Evolutionary conservation across 108 stramenopile species (phyloP), one percentile per base, ranked within the genome.

Genomic region (Nitzschia palea): DNA sequence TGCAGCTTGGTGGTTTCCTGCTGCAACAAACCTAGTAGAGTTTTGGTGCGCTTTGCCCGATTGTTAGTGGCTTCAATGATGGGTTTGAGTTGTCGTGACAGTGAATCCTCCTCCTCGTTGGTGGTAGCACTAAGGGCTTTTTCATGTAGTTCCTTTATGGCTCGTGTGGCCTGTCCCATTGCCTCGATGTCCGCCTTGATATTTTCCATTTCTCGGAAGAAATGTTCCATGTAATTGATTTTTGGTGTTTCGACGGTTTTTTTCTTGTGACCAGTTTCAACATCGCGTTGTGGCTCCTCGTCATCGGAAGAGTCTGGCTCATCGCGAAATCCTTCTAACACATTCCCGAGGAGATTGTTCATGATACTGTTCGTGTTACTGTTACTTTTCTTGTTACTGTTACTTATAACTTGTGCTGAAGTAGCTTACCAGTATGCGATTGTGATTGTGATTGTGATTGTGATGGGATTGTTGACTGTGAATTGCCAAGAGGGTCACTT

Each of bases 21-120:
- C 60, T 93, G 92, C 36, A 95, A 68, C 45, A 86, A 40, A 0
- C 85, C 86, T 26, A 95, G 40, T 28, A 93, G 50, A 44, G 75
- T 88, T 67, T 95, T 95, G 64, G 89, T 86, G 25, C 74, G 67
- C 58, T 92, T 95, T 32, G 94, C 94, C 35, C 77, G 64, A 57
- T 87, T 80, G 50, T 95, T 95, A 51, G 94, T 93, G 26, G 74
- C 55, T 42, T 84, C 74, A 31, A 95, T 85, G 5, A 34, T 22
- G 31, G 55, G 76, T 42, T 76, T 79, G 17, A 93, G 80, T 27
- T 81, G 67, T 34, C 65, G 54, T 15, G 73, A 76, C 30, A 93
- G 67, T 62, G 80, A 65, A 3, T 79, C 65, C 69, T 93, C 91
- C 70, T 86, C 86, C n/a, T 65, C 78, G 31, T 81, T 86, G 1